Conservation (phyloP, 805 yeast species). For the Schwanniomyces polymorphus region DNA sequence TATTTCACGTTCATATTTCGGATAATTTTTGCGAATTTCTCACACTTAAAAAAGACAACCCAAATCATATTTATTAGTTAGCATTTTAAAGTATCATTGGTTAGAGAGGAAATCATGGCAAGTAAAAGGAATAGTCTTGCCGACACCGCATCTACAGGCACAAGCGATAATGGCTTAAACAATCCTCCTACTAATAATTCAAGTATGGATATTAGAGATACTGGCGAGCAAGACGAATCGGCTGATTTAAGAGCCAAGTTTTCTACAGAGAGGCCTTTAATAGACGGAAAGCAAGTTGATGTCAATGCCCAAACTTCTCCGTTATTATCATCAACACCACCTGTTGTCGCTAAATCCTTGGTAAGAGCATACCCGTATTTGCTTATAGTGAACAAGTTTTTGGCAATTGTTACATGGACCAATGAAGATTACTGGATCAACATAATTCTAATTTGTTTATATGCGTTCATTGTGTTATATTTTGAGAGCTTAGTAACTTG, state of each 20-base stretch:
- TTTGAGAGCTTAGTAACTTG: constrained; percentile 77
- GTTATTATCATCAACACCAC: constrained; percentile 83
- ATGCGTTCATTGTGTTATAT: constrained; percentile 64
- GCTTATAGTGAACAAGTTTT: constrained; percentile 63
- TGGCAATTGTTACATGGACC: constrained; percentile 88
- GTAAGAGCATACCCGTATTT: constrained; percentile 84
- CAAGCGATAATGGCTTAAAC: neutral
- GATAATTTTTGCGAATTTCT: neutral
- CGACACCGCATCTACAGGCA: neutral
- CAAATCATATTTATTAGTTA: neutral
- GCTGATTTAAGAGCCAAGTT: constrained; percentile 31
- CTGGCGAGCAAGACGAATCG: constrained; percentile 6
- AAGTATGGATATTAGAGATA: constrained; percentile 5
- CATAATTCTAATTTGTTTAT: constrained; percentile 55
- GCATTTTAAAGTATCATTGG: neutral
- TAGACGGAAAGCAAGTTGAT: constrained; percentile 4
- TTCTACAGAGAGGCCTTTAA: constrained; percentile 8
- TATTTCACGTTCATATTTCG: neutral
- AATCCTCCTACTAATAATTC: constrained; percentile 1
- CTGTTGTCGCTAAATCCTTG: constrained; percentile 81
- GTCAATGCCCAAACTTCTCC: constrained; percentile 66
- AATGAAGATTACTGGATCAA: constrained; percentile 79
- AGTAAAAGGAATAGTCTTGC: neutral
- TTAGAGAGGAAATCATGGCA: neutral
- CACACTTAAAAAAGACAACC: neutral